Percentiles rank a stretch among this genome's conserved stretches.
These are phyloP conservation scores for Aureobasidium mangrovei DNA, from an alignment of 2,329 filamentous ascomycete species.

Conservation along the genomic window DNA sequence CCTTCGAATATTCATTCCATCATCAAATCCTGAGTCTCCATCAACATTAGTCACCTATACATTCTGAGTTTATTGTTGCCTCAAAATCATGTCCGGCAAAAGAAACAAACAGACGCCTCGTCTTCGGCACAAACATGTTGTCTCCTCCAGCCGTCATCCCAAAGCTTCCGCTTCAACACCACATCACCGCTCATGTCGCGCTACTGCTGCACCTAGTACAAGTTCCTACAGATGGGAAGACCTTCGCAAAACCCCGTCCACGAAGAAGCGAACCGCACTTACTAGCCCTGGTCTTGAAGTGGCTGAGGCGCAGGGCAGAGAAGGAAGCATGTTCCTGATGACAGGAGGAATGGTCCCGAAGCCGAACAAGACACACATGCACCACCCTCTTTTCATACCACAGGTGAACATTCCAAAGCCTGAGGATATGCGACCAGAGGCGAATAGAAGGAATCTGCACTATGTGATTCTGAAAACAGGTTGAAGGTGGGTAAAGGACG, in stretches of 20 bases:
- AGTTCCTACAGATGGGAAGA: not conserved
- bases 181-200: not conserved
- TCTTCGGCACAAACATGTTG: not conserved
- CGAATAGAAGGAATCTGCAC: not conserved
- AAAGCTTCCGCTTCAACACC: not conserved
- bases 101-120: not conserved
- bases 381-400: conserved; percentile 1
- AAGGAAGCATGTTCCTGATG: not conserved
- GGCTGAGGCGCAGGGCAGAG: not conserved
- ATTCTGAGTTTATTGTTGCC: no score
- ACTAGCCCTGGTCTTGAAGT: not conserved
- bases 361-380: not conserved
- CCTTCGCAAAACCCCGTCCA: not conserved
- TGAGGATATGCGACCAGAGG: not conserved
- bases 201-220: not conserved
- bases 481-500: not conserved
- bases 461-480: not conserved
- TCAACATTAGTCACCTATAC: no score
- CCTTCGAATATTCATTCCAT: no score
- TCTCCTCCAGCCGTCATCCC: not conserved
- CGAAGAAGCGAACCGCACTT: not conserved
- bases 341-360: not conserved
- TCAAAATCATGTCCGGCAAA: not conserved
- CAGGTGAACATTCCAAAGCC: not conserved
- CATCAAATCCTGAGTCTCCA: no score